phyloP scores from a whole-genome alignment of 192 early-diverging fungal genomes.

The Coemansia sp. region DNA sequence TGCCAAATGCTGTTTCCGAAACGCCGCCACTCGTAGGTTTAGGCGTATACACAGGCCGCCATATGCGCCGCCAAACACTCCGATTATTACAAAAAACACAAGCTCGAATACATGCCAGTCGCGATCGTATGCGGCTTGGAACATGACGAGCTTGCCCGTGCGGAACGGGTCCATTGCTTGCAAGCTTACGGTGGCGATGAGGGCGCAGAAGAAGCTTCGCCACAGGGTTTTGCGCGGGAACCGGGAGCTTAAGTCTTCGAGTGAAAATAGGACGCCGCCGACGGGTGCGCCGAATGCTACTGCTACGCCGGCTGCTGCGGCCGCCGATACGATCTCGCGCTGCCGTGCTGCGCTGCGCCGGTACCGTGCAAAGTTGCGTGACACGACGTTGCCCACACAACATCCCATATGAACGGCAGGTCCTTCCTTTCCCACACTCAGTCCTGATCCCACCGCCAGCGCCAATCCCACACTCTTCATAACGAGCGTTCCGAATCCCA shows the following conservation, averaged over 20 bases:
- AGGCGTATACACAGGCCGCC: constrained; percentile 75
- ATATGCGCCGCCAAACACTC: constrained; percentile 80
- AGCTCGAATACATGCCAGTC: constrained; percentile 96
- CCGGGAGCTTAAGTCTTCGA: constrained; percentile 92
- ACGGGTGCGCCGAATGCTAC: constrained; percentile 74
- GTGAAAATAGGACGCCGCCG: constrained; percentile 72
- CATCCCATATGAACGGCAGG: constrained; percentile 93
- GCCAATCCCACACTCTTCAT: constrained; percentile 76
- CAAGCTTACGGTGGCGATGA: constrained; percentile 90
- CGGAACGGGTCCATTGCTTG: constrained; percentile 92
- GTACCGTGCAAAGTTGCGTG: constrained; percentile 81
- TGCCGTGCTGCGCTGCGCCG: constrained; percentile 68
- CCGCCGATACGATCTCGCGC: constrained; percentile 72
- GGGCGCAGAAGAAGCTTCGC: constrained; percentile 95
- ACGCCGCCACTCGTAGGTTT: constrained; percentile 66
- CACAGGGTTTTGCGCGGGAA: constrained; percentile 96
- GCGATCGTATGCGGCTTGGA: constrained; percentile 88
- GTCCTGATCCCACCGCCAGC: constrained; percentile 76
- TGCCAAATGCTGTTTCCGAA: constrained; percentile 68
- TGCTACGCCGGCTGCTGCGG: constrained; percentile 70
- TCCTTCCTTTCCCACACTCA: constrained; percentile 91
- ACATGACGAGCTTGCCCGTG: constrained; percentile 95
- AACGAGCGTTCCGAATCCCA: constrained; percentile 86
- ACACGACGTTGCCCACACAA: constrained; percentile 83
- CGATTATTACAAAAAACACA: constrained; percentile 74